Evolutionary conservation across 2,329 filamentous ascomycete genomes (phyloP).

Genomic region (Leptographium lundbergii): DNA sequence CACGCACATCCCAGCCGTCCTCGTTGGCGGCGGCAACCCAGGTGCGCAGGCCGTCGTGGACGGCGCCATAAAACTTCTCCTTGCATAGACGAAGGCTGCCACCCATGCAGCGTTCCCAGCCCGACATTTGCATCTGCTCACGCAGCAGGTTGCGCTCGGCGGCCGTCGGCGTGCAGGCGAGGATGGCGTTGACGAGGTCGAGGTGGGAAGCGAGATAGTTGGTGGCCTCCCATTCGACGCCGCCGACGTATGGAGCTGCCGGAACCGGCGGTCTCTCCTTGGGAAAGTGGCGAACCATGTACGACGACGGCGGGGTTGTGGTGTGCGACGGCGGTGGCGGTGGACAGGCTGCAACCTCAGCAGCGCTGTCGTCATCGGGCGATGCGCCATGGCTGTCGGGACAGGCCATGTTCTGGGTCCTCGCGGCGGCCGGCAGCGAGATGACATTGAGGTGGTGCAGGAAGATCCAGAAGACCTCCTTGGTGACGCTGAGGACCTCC

Average conservation of each 20-base stretch:
- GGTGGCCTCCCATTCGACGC: constrained; percentile 97
- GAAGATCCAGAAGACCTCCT: constrained; percentile 99
- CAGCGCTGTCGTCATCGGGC: background rate
- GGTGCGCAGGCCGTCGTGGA: constrained; percentile 77
- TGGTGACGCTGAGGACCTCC: constrained; percentile 83
- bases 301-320: constrained; percentile 33
- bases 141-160: constrained; percentile 66
- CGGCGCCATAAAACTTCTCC: constrained; percentile 89
- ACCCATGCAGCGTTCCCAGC: constrained; percentile 85
- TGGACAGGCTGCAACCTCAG: constrained; percentile 5
- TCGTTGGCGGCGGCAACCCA: constrained; percentile 83
- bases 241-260: constrained; percentile 89
- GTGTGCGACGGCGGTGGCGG: constrained; percentile 24
- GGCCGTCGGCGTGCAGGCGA: constrained; percentile 63
- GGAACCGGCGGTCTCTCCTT: constrained; percentile 79
- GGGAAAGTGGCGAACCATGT: constrained; percentile 66
- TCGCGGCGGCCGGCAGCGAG: constrained; percentile 35
- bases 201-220: constrained; percentile 91
- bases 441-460: constrained; percentile 87
- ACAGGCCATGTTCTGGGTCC: background rate
- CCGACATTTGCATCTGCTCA: constrained; percentile 65
- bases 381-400: background rate
- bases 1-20: constrained; percentile 75
- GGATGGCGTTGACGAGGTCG: constrained; percentile 80
- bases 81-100: constrained; percentile 81